Percentiles rank a stretch among this genome's conserved stretches.
Conservation (phyloP, 116 monocot species). For the Zostera marina region DNA sequence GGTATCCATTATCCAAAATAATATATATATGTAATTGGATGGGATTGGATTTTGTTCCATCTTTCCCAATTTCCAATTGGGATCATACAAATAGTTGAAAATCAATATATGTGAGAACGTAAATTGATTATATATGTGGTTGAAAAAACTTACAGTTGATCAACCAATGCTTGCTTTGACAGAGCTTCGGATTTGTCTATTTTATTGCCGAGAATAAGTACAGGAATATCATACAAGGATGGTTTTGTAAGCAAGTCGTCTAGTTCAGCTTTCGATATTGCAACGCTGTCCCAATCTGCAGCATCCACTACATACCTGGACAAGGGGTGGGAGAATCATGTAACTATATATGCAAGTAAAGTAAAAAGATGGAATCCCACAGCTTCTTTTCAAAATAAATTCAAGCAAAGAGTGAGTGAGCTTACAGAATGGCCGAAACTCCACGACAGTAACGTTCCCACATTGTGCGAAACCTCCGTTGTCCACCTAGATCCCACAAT, state of each 20-base stretch:
- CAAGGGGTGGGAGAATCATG: background rate
- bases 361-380: background rate
- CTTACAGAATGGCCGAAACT: slow-evolving; percentile 86
- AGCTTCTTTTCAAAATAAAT: too few species aligned
- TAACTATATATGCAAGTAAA: too few species aligned
- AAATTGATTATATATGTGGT: background rate
- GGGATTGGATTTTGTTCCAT: too few species aligned
- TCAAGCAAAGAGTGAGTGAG: background rate
- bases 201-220: slow-evolving; percentile 81
- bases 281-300: slow-evolving; percentile 74
- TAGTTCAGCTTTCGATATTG: slow-evolving; percentile 71
- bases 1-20: too few species aligned
- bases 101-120: background rate
- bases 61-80: too few species aligned
- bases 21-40: too few species aligned
- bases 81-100: background rate
- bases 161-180: slow-evolving; percentile 64
- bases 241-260: slow-evolving; percentile 63
- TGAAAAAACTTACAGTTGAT: slow-evolving; percentile 59
- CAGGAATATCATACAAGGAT: slow-evolving; percentile 67
- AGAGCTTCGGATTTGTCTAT: slow-evolving; percentile 92
- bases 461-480: slow-evolving; percentile 78
- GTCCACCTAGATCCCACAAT: slow-evolving; percentile 90
- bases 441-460: slow-evolving; percentile 98
- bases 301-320: slow-evolving; percentile 64